A percentile compares a stretch with the other conserved stretches of the same genome.
Conservation (phyloP, 1,139 yeast species). For the Protomyces lactucae-debilis region DNA sequence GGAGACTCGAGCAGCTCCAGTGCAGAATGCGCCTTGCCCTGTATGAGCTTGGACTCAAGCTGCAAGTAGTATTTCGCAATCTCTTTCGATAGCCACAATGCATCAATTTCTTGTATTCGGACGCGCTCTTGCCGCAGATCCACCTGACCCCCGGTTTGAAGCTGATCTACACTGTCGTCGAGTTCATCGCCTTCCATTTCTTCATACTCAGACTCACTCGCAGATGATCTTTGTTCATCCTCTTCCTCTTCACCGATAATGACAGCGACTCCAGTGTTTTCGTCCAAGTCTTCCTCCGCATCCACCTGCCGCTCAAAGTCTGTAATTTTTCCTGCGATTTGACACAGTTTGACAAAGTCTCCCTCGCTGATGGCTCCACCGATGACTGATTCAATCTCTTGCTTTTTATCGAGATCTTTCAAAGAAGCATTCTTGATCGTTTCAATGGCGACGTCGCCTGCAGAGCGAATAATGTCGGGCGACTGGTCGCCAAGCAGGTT, state of each 20-base stretch:
- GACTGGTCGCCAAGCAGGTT: slow-evolving; percentile 54
- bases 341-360: slow-evolving; percentile 52
- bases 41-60: slow-evolving; percentile 42
- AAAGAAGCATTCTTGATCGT: slow-evolving; percentile 50
- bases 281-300: slow-evolving; percentile 37
- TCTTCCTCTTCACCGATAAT: slow-evolving; percentile 45
- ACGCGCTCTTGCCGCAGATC: slow-evolving; percentile 34
- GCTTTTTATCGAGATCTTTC: slow-evolving; percentile 45
- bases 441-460: slow-evolving; percentile 63
- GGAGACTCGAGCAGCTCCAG: slow-evolving; percentile 41
- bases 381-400: slow-evolving; percentile 48
- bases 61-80: slow-evolving; percentile 40
- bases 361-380: slow-evolving; percentile 46
- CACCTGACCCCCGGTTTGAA: slow-evolving; percentile 24
- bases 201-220: slow-evolving; percentile 38
- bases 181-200: slow-evolving; percentile 38
- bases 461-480: slow-evolving; percentile 51
- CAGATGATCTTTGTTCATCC: slow-evolving; percentile 36
- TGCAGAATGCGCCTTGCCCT: slow-evolving; percentile 39
- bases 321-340: slow-evolving; percentile 52
- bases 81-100: slow-evolving; percentile 50
- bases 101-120: slow-evolving; percentile 42
- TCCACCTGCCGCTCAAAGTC: slow-evolving; percentile 47
- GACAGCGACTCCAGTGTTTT: slow-evolving; percentile 48
- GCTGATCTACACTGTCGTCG: slow-evolving; percentile 31